Base-by-base conservation (phyloP, 2,329 filamentous ascomycete genomes). In the Fusarium poae region DNA sequence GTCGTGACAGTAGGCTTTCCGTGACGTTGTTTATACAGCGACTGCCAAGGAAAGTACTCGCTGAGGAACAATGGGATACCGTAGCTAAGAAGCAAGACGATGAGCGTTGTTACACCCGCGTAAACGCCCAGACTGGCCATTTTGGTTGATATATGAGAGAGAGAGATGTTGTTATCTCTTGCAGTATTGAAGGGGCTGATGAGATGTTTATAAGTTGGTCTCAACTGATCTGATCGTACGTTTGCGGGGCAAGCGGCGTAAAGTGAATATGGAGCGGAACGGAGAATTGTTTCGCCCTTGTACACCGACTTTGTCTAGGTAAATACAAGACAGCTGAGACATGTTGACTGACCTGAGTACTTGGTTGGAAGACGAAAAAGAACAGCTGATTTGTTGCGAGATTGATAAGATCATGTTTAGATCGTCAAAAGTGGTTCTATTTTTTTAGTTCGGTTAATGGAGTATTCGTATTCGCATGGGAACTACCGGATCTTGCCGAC, bases 1-100 rank as follows among this genome's bases (percentile, higher is more conserved):
- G 78, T 79, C 13, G 34, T 67, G 2, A 80, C 76, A 1, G 75
- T 76, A 15, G 78, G 78, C 53, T 69, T 69, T 46, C 77, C 77
- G 29, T 67, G 64, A 13, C 77, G 77, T 69, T 80, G 78, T 18
- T 74, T 74, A 30, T 56, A 73, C 11, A 79, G 68, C 34, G 70
- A 74, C 55, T 71, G 73, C 70, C 74, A 79, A 1, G 78, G 78
- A 54, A 80, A 80, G 44, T 77, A 79, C 44, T 80, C 78, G 4
- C 65, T 73, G 13, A 79, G 34, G 44, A 80, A 73, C 27, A 71
- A 20, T 2, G 78, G 78, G 13, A 79, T 65, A 2, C 72, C 77
- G 39, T 64, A 77, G 0, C 72, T 77, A 21, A 79, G 40, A 5
- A 44, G 27, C 3, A 59, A 5, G 30, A 74, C 20, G n/a, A 72